Evolutionary conservation across 2,329 filamentous ascomycete genomes (phyloP).

Genomic region (Fusarium begoniae): DNA sequence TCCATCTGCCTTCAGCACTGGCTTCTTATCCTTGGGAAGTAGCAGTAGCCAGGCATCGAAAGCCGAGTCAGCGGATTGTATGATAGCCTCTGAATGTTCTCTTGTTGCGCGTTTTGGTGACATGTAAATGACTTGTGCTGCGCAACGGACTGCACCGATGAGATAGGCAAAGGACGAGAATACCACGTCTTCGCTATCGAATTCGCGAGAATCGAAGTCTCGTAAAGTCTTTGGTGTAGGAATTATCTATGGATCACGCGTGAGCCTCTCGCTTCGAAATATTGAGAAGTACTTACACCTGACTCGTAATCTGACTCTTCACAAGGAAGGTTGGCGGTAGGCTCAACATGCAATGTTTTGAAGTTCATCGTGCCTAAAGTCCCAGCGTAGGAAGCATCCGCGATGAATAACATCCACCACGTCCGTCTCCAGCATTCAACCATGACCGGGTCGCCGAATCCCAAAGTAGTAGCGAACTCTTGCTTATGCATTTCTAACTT

Average conservation of each 20-base stretch:
- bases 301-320: conserved; percentile 66
- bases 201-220: conserved; percentile 29
- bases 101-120: conserved; percentile 8
- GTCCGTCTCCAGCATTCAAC: conserved; percentile 73
- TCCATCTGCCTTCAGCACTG: conserved; percentile 1
- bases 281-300: conserved; percentile 42
- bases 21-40: conserved; percentile 6
- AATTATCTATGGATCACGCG: not conserved
- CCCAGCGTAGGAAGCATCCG: conserved; percentile 61
- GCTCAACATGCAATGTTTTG: conserved; percentile 51
- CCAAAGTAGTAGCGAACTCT: conserved; percentile 60
- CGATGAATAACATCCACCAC: conserved; percentile 75
- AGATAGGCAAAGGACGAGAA: conserved; percentile 34
- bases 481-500: conserved; percentile 67
- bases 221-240: conserved; percentile 11
- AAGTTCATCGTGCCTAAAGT: conserved; percentile 44
- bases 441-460: conserved; percentile 55
- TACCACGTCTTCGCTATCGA: not conserved
- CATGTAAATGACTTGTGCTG: conserved; percentile 7
- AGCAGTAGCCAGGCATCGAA: conserved; percentile 25
- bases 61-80: conserved; percentile 25
- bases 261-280: not conserved
- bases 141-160: conserved; percentile 13
- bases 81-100: conserved; percentile 15
- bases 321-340: conserved; percentile 69